Percentiles rank a stretch among this genome's conserved stretches.
phyloP scores from a whole-genome alignment of 2,329 filamentous ascomycete genomes.

The Trichoderma koningiopsis region DNA sequence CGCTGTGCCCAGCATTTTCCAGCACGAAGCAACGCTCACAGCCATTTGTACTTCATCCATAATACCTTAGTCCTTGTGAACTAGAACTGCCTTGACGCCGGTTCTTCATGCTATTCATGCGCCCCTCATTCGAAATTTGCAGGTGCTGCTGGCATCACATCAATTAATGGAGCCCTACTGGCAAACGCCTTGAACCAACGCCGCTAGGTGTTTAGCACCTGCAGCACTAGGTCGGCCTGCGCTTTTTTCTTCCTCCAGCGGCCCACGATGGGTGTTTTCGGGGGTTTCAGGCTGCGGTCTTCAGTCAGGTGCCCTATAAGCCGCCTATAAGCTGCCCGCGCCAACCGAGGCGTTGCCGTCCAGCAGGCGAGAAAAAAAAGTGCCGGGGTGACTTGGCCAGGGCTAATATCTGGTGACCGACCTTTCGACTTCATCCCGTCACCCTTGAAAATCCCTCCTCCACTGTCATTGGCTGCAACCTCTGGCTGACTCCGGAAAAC shows the following conservation, averaged over 20 bases:
- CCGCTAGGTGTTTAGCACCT: constrained; percentile 12
- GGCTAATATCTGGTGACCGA: constrained; percentile 25
- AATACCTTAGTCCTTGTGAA: no score
- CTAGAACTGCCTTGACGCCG: neutral
- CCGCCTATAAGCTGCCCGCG: constrained; percentile 21
- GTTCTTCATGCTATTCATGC: neutral
- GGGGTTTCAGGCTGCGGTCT: constrained; percentile 1
- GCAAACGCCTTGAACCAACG: neutral
- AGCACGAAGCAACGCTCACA: neutral
- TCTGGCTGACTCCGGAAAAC: constrained; percentile 20
- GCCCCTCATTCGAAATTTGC: neutral
- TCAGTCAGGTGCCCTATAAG: constrained; percentile 9
- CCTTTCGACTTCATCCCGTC: constrained; percentile 26
- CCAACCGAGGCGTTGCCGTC: constrained; percentile 19
- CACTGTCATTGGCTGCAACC: constrained; percentile 26
- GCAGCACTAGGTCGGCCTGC: constrained; percentile 10
- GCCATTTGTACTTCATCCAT: neutral
- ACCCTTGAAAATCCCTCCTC: constrained; percentile 28
- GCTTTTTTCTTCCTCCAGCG: constrained; percentile 9
- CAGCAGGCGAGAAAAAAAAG: constrained; percentile 4
- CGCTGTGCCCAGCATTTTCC: neutral
- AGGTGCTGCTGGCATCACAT: neutral
- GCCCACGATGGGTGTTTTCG: constrained; percentile 15
- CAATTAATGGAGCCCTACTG: neutral
- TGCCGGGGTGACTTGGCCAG: constrained; percentile 24